Evolutionary conservation across 176 grass and related monocot species (phyloP), one percentile per base, ranked within the genome.

Genomic region (Tillandsia fasciculata): DNA sequence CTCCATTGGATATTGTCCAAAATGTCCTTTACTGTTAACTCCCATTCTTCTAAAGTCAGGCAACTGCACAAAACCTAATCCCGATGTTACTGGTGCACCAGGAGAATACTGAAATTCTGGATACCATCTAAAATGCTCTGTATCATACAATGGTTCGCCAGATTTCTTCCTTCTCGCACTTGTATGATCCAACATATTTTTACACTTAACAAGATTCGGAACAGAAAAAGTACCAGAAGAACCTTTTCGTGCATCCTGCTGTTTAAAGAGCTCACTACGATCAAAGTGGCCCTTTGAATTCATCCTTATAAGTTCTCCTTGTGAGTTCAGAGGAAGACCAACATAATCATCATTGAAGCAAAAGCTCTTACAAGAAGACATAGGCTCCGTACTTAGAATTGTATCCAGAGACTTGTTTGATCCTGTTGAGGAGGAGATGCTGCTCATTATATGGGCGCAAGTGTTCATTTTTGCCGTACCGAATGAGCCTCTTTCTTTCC

Each of bases 251-350:
- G 69, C 68, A 11, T 71, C 67, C 64, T 84, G 76, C 59, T 71
- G 73, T 64, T 76, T 82, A 74, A 81, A 76, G 28, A 82, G 48
- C 20, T 82, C 67, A 57, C 69, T 68, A 13, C 61, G 77, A 70
- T 76, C 81, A 77, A 75, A 52, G 49, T 67, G 53, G 65, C 66
- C 77, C 64, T 71, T 67, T 65, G 77, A 72, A 61, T 87, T 77
- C 79, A 84, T 72, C 54, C 87, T 91, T 66, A 97, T 64, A 0
- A 92, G 88, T 71, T 97, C 89, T 69, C 93, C 93, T 63, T 78
- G 93, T 15, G 89, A 97, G 80, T 97, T 97, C 66, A 97, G 79
- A 79, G 86, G 89, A 80, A 97, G 87, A 48, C 89, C 69, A 27
- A 77, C 29, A 76, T 81, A 97, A 49, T 82, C 84, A 20, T 83